Percentiles rank a stretch among this genome's conserved stretches.
Evolutionary conservation across 148 eudicot species (phyloP).

Genomic region (Cornus florida): DNA sequence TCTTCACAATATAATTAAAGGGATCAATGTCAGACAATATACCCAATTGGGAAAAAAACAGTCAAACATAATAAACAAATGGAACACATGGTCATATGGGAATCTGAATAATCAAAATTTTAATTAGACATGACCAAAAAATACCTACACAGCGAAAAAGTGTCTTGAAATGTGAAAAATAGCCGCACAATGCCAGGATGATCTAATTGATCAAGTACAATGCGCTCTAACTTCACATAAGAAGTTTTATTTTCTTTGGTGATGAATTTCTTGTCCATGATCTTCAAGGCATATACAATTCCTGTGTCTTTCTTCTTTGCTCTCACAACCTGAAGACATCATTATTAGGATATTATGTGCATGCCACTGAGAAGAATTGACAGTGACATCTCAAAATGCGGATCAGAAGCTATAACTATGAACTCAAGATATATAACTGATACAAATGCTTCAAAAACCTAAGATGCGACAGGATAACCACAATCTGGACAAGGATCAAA

Average conservation of each 20-base stretch:
- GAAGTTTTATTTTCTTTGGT: constrained; percentile 98
- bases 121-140: constrained; percentile 1
- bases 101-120: neutral
- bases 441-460: neutral
- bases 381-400: neutral
- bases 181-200: constrained; percentile 93
- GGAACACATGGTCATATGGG: neutral
- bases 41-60: neutral
- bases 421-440: neutral
- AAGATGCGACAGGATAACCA: neutral
- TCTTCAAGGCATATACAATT: constrained; percentile 83
- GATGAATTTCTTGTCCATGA: constrained; percentile 98
- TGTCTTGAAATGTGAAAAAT: constrained; percentile 93
- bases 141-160: constrained; percentile 86
- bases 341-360: neutral
- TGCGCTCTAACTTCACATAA: constrained; percentile 93
- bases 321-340: constrained; percentile 71
- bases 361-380: constrained; percentile 7
- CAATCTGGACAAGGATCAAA: neutral
- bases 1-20: constrained; percentile 48
- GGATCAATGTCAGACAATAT: constrained; percentile 8
- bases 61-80: constrained; percentile 3
- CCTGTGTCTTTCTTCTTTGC: constrained; percentile 95
- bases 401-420: no score
- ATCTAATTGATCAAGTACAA: constrained; percentile 92